Conservation (phyloP, 2,329 filamentous ascomycete genomes). For the Spiromastix sp. region DNA sequence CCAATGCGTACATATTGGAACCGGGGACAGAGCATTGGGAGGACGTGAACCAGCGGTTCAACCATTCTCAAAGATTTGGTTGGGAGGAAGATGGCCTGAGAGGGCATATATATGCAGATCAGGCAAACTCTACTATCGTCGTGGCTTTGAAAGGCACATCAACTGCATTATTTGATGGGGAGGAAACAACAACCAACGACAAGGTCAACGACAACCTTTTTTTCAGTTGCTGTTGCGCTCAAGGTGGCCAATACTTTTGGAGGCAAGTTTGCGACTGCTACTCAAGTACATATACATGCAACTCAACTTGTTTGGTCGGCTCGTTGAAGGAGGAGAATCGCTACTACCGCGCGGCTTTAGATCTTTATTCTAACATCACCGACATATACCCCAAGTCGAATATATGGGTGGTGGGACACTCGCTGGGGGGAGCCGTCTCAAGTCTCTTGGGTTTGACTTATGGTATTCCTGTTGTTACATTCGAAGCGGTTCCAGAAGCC, state of each 20-base stretch:
- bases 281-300: constrained; percentile 76
- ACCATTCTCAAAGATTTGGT: constrained; percentile 80
- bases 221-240: constrained; percentile 94
- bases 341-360: constrained; percentile 81
- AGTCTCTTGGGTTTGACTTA: constrained; percentile 88
- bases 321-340: constrained; percentile 72
- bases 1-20: constrained; percentile 75
- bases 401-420: constrained; percentile 87
- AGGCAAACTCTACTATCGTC: constrained; percentile 74
- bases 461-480: constrained; percentile 80
- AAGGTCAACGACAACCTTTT: constrained; percentile 97
- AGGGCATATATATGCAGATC: constrained; percentile 85
- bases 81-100: constrained; percentile 84
- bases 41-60: constrained; percentile 68
- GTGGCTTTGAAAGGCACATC: constrained; percentile 90
- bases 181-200: constrained; percentile 92
- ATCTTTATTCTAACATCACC: constrained; percentile 88
- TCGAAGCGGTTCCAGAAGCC: constrained; percentile 86
- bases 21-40: constrained; percentile 70
- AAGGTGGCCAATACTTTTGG: constrained; percentile 84
- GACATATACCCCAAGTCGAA: constrained; percentile 74
- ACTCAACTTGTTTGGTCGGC: constrained; percentile 74
- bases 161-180: constrained; percentile 87
- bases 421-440: constrained; percentile 78
- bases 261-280: constrained; percentile 90